Percentiles rank a stretch among this genome's conserved stretches.
These are phyloP conservation scores for Aquilaria agallochum DNA, from an alignment of 441 rosid species.

Conservation along the genomic window DNA sequence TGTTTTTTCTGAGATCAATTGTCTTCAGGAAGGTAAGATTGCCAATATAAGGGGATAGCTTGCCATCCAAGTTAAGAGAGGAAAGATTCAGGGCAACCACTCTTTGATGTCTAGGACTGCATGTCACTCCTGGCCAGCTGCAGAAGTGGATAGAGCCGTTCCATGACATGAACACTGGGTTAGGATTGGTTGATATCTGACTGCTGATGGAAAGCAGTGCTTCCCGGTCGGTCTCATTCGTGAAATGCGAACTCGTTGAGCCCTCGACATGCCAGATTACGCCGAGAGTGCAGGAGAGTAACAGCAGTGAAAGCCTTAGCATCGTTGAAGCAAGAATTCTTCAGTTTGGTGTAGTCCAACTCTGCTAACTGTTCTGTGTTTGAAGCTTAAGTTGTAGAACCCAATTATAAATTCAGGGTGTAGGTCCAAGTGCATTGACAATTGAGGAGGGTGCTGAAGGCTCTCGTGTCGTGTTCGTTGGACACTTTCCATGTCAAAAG, in stretches of 20 bases:
- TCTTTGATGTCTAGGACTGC: conserved; percentile 1
- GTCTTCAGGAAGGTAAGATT: conserved; percentile 4
- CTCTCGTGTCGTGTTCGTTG: too few relatives aligned
- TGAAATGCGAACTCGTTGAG: neutral
- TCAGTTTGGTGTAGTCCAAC: too few relatives aligned
- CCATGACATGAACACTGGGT: conserved; percentile 1
- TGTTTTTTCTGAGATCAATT: neutral
- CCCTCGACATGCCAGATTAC: neutral
- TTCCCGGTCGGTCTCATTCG: conserved; percentile 1
- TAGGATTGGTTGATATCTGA: neutral
- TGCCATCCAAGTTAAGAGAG: neutral
- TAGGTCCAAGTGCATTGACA: too few relatives aligned
- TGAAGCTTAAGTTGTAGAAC: too few relatives aligned
- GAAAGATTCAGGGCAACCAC: conserved; percentile 3
- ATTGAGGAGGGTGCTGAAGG: too few relatives aligned
- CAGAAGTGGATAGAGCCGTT: conserved; percentile 7
- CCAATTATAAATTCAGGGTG: too few relatives aligned
- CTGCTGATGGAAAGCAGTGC: conserved; percentile 1
- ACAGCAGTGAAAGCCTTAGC: neutral
- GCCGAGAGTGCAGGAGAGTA: neutral
- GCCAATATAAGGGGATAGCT: neutral
- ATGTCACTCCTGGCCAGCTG: conserved; percentile 9
- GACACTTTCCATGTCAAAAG: too few relatives aligned
- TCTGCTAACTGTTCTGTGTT: too few relatives aligned
- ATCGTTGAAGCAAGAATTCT: too few relatives aligned